Percentiles rank a stretch among this genome's conserved stretches.
phyloP scores from a whole-genome alignment of 345 rosid genomes.

The Brassica incana region DNA sequence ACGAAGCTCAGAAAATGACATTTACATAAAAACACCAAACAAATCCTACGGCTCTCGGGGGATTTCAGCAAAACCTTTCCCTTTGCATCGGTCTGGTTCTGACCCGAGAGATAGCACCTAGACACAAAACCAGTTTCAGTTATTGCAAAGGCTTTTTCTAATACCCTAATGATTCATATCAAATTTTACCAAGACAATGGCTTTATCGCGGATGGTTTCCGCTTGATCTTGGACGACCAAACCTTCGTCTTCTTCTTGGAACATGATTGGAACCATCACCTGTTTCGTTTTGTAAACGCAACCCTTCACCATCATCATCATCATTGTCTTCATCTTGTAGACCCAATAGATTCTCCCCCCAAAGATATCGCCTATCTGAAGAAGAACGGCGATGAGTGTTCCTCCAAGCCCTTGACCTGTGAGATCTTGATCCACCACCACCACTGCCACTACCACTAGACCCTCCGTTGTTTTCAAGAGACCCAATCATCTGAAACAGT shows the following conservation, averaged over 20 bases:
- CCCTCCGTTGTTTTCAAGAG: constrained; percentile 49
- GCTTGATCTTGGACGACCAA: constrained; percentile 64
- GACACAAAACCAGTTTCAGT: constrained; percentile 38
- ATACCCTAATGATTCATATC: constrained; percentile 29
- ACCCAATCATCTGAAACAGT: constrained; percentile 82
- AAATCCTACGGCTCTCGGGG: constrained; percentile 36
- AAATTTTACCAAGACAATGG: constrained; percentile 41
- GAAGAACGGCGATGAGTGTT: constrained; percentile 60
- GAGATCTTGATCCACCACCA: constrained; percentile 54
- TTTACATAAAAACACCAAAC: constrained; percentile 30
- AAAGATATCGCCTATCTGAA: constrained; percentile 71
- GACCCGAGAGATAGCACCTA: constrained; percentile 40
- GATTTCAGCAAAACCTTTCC: constrained; percentile 33
- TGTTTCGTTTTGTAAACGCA: constrained; percentile 51
- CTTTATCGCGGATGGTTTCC: constrained; percentile 55
- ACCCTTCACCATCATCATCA: constrained; percentile 43
- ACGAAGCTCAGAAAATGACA: constrained; percentile 17
- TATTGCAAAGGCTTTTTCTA: constrained; percentile 9
- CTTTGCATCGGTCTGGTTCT: constrained; percentile 38
- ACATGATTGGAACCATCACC: constrained; percentile 55
- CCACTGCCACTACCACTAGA: constrained; percentile 43
- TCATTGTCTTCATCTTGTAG: constrained; percentile 63
- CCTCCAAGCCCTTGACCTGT: constrained; percentile 71
- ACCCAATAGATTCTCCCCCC: constrained; percentile 92
- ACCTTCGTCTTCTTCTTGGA: constrained; percentile 75